Base-by-base conservation (phyloP, 1,139 yeast genomes). In the Blastobotrys persicus region DNA sequence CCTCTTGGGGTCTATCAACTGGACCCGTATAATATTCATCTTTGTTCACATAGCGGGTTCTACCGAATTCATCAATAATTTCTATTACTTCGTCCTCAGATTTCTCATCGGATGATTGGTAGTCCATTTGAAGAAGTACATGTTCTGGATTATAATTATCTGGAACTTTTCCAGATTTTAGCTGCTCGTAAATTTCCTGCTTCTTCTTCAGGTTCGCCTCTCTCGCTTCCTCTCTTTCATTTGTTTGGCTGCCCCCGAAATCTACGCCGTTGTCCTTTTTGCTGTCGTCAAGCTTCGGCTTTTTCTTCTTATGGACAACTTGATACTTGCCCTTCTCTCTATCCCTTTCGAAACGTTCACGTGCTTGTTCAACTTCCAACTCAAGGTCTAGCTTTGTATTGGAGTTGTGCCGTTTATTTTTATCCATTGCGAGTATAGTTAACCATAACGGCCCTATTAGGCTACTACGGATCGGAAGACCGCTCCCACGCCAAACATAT, bases 51-150 rank as follows among this genome's bases (percentile, higher is more conserved):
- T 41, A 44, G 31, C 71, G 49, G 6, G 65, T 55, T 6, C 69
- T 53, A 1, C 71, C 71, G 58, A 61, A 67, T 41, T 64, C 67
- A 47, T 67, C 71, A 5, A 53, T 56, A 17, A 63, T 56, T 44
- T 68, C 72, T 13, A 65, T 59, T 53, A 48, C 54, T 5, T 48
- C 38, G 44, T 14, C 28, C 19, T 42, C 33, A 31, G 38, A 18
- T 14, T 39, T 39, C 31, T 41, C 32, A 33, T 28, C 19, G n/a
- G 26, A 17, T 4, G 11, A 11, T 7, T 23, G 18, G 12, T 17
- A 7, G 18, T 37, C 41, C 14, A 23, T 14, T 18, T 37, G 41
- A 19, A 37, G 18, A 6, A 37, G n/a, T 5, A 37, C 23, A 37
- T 37, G 14, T 13, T 37, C 28, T 9, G 23, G 13, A 7, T 37